Evolutionary conservation across 768 basidiomycete species (phyloP), one percentile per base, ranked within the genome.

Genomic region (Lactarius sp.): DNA sequence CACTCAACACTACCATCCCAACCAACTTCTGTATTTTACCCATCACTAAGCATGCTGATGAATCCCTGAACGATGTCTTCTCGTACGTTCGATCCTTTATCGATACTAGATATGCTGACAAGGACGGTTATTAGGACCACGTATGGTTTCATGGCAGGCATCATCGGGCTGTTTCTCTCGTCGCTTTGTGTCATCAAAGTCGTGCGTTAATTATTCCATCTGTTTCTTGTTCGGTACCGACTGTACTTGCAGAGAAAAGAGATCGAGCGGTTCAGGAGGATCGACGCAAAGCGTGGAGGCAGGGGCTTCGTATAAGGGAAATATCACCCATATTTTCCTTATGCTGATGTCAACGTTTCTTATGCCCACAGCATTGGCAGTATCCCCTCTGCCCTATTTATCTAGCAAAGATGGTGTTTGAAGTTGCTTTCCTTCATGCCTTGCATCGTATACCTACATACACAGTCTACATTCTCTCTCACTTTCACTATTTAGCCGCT

Each of bases 131-230:
- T 22, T 51, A 61, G 67, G 49, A 73, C 83, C 80, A 80, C 88
- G 37, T 94, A 93, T 73, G 92, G 91, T 46, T 94, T 84, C 74
- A 92, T 91, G 83, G 85, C 88, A 8, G 81, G 94, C 68, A 79
- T 94, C 59, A 75, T 90, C 46, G 80, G 81, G 63, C 78, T 95
- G 65, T 83, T 94, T 72, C 77, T 96, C 53, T 85, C 90, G 7
- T 87, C 91, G 27, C 79, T 90, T 60, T 96, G 92, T 75, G 83
- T 95, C 49, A 92, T 97, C 71, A 92, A 89, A 72, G 91, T 90
- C 82, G 87, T 90, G 62, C 68, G 82, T 83, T 10, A 52, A 41
- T 31, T 46, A 22, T 56, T 55, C 12, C n/a, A 5, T 51, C 8
- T 27, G 3, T 34, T 27, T 47, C 18, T 42, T 22, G 0, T 41